Evolutionary conservation across 306 rosid species (phyloP).

Genomic region (Bauhinia variegata): DNA sequence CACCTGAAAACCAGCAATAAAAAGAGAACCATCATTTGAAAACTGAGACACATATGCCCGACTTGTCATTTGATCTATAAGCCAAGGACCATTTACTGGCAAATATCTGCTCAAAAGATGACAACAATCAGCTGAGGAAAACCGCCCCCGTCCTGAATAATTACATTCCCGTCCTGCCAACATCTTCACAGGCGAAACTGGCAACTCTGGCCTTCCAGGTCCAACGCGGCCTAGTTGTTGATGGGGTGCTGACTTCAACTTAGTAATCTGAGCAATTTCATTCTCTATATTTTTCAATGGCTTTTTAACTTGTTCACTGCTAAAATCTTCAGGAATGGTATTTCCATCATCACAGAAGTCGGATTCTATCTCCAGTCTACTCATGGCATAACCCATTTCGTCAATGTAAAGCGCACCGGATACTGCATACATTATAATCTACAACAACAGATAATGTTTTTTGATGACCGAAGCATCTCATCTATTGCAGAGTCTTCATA

Average conservation of each 20-base stretch:
- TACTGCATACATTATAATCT: conserved; percentile 51
- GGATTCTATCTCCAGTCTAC: conserved; percentile 67
- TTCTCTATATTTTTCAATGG: conserved; percentile 56
- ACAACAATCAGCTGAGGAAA: conserved; percentile 88
- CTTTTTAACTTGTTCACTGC: conserved; percentile 41
- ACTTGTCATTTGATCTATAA: conserved; percentile 66
- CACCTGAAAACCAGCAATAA: conserved; percentile 92
- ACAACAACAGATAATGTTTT: conserved; percentile 34
- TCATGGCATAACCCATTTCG: conserved; percentile 87
- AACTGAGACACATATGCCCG: conserved; percentile 93
- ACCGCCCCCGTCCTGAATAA: conserved; percentile 82
- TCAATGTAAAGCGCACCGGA: conserved; percentile 40
- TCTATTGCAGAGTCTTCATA: conserved; percentile 44
- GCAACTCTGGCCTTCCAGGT: conserved; percentile 55
- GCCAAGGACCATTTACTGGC: conserved; percentile 92
- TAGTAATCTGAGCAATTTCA: conserved; percentile 77
- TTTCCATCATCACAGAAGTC: conserved; percentile 46
- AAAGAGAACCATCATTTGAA: conserved; percentile 89
- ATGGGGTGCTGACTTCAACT: conserved; percentile 72
- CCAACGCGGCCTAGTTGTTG: conserved; percentile 51
- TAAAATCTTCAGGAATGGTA: conserved; percentile 42
- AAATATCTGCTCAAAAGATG: conserved; percentile 85
- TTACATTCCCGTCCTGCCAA: conserved; percentile 88
- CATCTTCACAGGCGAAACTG: conserved; percentile 87
- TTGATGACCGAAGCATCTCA: conserved; percentile 39